Conservation (phyloP, 192 early-diverging fungal genomes). For the Martensiomyces pterosporus region DNA sequence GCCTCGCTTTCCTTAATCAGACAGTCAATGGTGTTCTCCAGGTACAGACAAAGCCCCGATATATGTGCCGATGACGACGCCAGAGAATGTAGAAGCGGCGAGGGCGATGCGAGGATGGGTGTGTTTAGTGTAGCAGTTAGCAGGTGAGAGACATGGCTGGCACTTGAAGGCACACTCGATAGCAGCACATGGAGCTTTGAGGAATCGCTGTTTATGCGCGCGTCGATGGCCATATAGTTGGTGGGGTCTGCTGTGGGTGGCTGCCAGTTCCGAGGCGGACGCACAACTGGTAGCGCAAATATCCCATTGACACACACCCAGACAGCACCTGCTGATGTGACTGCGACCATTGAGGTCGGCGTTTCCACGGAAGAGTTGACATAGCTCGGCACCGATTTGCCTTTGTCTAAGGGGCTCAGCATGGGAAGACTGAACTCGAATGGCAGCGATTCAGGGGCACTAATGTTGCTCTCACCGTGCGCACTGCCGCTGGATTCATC, state of each 20-base stretch:
- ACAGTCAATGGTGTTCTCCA: slow-evolving; percentile 17
- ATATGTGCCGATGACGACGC: slow-evolving; percentile 24
- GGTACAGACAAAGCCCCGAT: slow-evolving; percentile 24
- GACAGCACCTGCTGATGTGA: slow-evolving; percentile 13
- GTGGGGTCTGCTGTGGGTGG: too few species aligned
- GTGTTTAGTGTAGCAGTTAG: slow-evolving; percentile 20
- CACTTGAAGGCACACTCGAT: too few species aligned
- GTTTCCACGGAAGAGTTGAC: slow-evolving; percentile 15
- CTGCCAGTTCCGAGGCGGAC: neutral
- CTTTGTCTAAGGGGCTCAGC: slow-evolving; percentile 20
- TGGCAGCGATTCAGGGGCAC: too few species aligned
- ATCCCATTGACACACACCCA: slow-evolving; percentile 31
- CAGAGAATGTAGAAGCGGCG: slow-evolving; percentile 15
- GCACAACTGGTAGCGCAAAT: slow-evolving; percentile 26
- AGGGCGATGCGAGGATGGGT: slow-evolving; percentile 10
- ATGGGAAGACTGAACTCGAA: slow-evolving; percentile 22
- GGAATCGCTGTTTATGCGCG: slow-evolving; percentile 9
- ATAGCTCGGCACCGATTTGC: slow-evolving; percentile 19
- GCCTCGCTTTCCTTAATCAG: slow-evolving; percentile 16
- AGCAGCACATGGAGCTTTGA: slow-evolving; percentile 3
- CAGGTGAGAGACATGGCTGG: too few species aligned
- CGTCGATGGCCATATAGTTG: too few species aligned
- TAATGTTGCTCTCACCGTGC: neutral
- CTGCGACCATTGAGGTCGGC: slow-evolving; percentile 21
- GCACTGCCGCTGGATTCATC: neutral